These are phyloP conservation scores for Macadamia tetraphylla DNA, from an alignment of 164 flowering plant genomes.

Conservation along the genomic window DNA sequence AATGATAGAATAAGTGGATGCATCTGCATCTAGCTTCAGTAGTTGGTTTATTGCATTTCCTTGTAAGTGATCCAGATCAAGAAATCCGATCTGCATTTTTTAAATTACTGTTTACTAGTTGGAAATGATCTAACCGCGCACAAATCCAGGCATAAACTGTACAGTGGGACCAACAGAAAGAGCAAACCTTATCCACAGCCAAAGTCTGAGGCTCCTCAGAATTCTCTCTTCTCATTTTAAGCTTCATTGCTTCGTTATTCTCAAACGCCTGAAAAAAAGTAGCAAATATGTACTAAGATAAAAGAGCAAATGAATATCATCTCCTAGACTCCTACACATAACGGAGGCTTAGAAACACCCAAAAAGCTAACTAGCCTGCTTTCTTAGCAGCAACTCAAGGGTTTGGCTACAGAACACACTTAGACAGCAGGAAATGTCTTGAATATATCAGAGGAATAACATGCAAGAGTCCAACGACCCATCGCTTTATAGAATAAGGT, in stretches of 20 bases:
- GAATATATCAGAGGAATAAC: no score
- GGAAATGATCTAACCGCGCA: background rate
- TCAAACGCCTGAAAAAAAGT: constrained; percentile 47
- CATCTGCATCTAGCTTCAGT: no score
- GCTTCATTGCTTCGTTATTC: constrained; percentile 66
- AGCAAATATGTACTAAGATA: background rate
- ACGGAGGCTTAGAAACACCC: background rate
- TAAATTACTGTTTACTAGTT: no score
- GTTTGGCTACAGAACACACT: background rate
- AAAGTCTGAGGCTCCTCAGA: constrained; percentile 36
- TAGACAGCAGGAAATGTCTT: no score
- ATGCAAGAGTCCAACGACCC: no score
- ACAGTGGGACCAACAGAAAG: background rate
- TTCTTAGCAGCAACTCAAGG: background rate
- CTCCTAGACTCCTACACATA: background rate
- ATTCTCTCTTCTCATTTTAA: constrained; percentile 46
- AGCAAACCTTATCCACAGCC: constrained; percentile 58
- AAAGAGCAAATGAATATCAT: background rate
- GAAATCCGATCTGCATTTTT: no score
- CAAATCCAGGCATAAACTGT: background rate
- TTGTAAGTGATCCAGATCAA: no score
- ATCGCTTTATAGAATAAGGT: no score
- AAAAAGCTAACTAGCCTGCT: background rate
- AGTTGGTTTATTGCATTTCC: no score
- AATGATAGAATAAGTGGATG: no score